Evolutionary conservation across 73 alveolate species (phyloP), one percentile per base, ranked within the genome.

Genomic region (Stentor roeselii): DNA sequence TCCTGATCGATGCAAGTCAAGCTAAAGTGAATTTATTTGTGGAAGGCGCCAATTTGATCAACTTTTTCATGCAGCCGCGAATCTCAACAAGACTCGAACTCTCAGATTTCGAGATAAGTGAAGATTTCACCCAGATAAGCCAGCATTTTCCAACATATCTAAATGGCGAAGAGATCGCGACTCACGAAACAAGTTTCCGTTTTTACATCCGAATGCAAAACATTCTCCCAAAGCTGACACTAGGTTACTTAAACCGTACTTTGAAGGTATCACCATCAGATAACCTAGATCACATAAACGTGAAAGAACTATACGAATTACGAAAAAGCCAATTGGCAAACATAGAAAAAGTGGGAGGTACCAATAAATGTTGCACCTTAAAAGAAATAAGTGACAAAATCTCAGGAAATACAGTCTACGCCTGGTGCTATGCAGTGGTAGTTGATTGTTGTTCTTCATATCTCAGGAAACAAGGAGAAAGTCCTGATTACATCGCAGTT

Each of bases 371-470:
- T 21, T 50, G 6, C 6, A 50, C 6, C 21, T 21, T 50, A 50
- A 50, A 21, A 50, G 30, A 50, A 50, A 50, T 50, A 11, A 6
- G 21, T 21, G 67, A 50, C 21, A 50, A 50, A 50, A 21, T 50
- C 67, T 11, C 6, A 50, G 67, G 6, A 50, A 50, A 21, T 50
- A 6, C 67, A 50, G 67, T n/a, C 21, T 21, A 21, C 11, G 80
- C 80, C 37, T 67, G 41, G 37, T 67, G 80, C 41, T 67, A 67
- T 34, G 80, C 80, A 0, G 80, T 67, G 14, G 41, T 67, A 27
- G n/a, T 67, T 67, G 80, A 67, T 34, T 21, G 80, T 32, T 21
- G 41, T 0, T n/a, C 80, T 1, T 30, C 50, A 27, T 67, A 67
- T 34, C 21, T 67, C 41, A 6, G 30, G 21, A 50, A 50, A 50